phyloP scores from a whole-genome alignment of 768 basidiomycete genomes.

The Boletus sensibilis region DNA sequence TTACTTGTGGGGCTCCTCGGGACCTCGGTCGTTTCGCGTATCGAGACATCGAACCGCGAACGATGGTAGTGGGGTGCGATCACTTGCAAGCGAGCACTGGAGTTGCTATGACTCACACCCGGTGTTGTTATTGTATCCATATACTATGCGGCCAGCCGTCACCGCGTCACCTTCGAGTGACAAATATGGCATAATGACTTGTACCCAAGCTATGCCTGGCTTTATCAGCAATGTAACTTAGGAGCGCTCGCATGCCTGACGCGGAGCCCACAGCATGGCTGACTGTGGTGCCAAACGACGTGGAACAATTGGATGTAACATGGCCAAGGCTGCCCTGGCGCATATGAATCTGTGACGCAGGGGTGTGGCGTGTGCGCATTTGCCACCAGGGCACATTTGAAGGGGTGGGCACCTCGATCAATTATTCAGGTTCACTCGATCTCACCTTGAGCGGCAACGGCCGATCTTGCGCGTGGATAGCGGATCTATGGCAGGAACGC shows the following conservation, averaged over 20 bases:
- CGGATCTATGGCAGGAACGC: slow-evolving; percentile 17
- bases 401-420: too few relatives aligned
- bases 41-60: background rate
- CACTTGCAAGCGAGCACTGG: background rate
- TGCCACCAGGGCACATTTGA: background rate
- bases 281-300: background rate
- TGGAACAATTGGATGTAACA: background rate
- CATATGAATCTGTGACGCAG: slow-evolving; percentile 7
- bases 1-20: slow-evolving; percentile 4
- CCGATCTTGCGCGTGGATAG: slow-evolving; percentile 6
- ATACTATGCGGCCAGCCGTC: background rate
- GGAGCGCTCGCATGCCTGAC: too few relatives aligned
- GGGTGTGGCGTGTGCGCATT: background rate
- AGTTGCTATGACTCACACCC: background rate
- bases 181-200: too few relatives aligned
- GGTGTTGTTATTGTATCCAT: background rate
- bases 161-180: too few relatives aligned
- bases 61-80: background rate
- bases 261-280: too few relatives aligned
- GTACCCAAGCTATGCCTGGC: too few relatives aligned
- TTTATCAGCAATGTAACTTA: too few relatives aligned
- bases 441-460: background rate
- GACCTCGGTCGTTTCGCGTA: slow-evolving; percentile 9
- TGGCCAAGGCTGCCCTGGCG: slow-evolving; percentile 6
- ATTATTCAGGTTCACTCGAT: background rate